Conservation (phyloP, 768 basidiomycete genomes). For the Crepidotus variabilis region DNA sequence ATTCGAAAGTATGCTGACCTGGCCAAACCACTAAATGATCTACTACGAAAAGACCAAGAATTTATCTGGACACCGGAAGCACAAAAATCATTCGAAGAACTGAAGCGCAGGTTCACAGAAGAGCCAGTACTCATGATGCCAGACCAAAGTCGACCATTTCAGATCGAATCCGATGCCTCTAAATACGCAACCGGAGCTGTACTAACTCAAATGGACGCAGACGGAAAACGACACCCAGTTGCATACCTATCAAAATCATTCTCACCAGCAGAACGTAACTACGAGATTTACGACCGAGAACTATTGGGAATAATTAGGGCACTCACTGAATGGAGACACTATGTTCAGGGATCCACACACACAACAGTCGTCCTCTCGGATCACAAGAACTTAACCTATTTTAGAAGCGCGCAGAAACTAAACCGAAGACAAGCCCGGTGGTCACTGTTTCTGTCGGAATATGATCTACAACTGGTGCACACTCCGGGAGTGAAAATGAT, state of each 20-base stretch:
- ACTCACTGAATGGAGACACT: too few relatives aligned
- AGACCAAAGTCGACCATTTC: constrained; percentile 8
- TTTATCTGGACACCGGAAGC: constrained; percentile 15
- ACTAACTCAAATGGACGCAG: constrained; percentile 19
- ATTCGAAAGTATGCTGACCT: too few relatives aligned
- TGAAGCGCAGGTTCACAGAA: constrained; percentile 19
- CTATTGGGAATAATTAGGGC: constrained; percentile 41
- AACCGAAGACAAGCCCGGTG: constrained; percentile 36
- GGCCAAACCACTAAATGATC: not conserved
- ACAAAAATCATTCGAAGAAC: constrained; percentile 21
- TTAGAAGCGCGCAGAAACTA: too few relatives aligned
- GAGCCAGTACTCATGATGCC: constrained; percentile 18
- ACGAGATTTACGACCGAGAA: constrained; percentile 45
- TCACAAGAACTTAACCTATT: too few relatives aligned
- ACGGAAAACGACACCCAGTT: constrained; percentile 29
- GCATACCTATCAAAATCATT: constrained; percentile 31
- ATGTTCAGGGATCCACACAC: too few relatives aligned
- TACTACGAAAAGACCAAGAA: constrained; percentile 21
- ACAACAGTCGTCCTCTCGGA: too few relatives aligned
- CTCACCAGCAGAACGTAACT: constrained; percentile 36
- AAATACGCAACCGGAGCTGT: constrained; percentile 25
- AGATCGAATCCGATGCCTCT: constrained; percentile 27
- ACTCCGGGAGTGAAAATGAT: constrained; percentile 22
- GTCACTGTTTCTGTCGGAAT: constrained; percentile 30
- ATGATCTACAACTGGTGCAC: constrained; percentile 28